Evolutionary conservation across 2,329 filamentous ascomycete species (phyloP).

Genomic region (Xylaria multiplex): DNA sequence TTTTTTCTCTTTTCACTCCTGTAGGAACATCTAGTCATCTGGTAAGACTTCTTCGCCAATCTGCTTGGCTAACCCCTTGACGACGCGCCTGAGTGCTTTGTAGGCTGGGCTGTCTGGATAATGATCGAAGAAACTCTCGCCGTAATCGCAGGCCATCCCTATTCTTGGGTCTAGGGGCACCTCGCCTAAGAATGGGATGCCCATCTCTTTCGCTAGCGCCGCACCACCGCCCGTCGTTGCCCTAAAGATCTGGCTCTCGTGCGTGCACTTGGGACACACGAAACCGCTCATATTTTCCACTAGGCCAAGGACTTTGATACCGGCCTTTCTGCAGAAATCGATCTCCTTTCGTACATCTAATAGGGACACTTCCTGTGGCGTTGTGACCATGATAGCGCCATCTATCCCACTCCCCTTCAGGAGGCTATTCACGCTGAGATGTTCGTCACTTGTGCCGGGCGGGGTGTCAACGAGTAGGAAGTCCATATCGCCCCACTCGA

Average conservation of each 20-base stretch:
- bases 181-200: constrained; percentile 85
- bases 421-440: constrained; percentile 91
- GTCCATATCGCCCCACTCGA: constrained; percentile 96
- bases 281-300: constrained; percentile 99
- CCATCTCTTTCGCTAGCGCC: constrained; percentile 84
- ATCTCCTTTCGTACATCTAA: constrained; percentile 97
- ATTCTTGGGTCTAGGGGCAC: constrained; percentile 94
- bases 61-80: constrained; percentile 74
- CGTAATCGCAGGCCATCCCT: constrained; percentile 95
- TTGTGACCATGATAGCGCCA: constrained; percentile 91
- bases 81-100: constrained; percentile 80
- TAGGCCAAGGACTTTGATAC: constrained; percentile 85
- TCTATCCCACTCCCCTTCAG: constrained; percentile 92
- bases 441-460: constrained; percentile 94
- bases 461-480: constrained; percentile 95
- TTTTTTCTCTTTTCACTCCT: neutral
- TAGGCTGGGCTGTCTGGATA: constrained; percentile 95
- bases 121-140: constrained; percentile 95
- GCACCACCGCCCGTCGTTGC: constrained; percentile 89
- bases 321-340: constrained; percentile 95
- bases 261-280: constrained; percentile 90
- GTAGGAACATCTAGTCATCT: constrained; percentile 48
- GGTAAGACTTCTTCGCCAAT: constrained; percentile 67
- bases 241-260: constrained; percentile 85
- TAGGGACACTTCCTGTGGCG: constrained; percentile 91